Percentiles rank a stretch among this genome's conserved stretches.
Conservation (phyloP, 2,329 filamentous ascomycete species). For the Arthroderma sp. region DNA sequence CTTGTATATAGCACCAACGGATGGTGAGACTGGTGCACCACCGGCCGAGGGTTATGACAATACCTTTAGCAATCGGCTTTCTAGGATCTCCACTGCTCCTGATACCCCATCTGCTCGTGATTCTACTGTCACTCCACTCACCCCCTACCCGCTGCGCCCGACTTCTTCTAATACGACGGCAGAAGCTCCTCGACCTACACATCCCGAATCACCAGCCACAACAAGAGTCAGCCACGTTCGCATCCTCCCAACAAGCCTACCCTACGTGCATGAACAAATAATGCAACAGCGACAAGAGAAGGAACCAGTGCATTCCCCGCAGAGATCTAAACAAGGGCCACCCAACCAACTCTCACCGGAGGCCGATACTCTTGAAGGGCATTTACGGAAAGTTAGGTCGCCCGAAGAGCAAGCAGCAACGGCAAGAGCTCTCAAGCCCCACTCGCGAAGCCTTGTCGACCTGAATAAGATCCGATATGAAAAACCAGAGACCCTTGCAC, state of each 20-base stretch:
- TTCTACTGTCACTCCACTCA: constrained; percentile 4
- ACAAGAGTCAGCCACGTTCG: constrained; percentile 68
- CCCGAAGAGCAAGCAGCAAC: constrained; percentile 70
- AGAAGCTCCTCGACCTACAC: not conserved
- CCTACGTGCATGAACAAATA: constrained; percentile 78
- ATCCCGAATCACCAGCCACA: constrained; percentile 6
- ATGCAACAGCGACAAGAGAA: constrained; percentile 48
- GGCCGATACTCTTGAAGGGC: constrained; percentile 7
- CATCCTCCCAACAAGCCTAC: constrained; percentile 79
- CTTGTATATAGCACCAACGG: constrained; percentile 2
- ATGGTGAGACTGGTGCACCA: constrained; percentile 17
- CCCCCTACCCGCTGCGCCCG: not conserved
- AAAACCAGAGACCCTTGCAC: constrained; percentile 43
- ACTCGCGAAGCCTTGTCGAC: constrained; percentile 58
- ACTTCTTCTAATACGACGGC: no score
- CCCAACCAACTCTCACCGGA: constrained; percentile 17
- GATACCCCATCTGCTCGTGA: constrained; percentile 3
- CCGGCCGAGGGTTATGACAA: not conserved
- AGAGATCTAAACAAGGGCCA: no score
- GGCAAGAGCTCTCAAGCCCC: constrained; percentile 68
- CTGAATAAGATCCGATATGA: constrained; percentile 48
- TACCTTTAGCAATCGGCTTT: not conserved
- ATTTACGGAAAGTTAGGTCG: constrained; percentile 17
- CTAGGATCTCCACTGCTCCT: not conserved
- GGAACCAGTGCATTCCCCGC: constrained; percentile 2